phyloP scores from a whole-genome alignment of 2,329 filamentous ascomycete genomes.

The Lojkania enalia region DNA sequence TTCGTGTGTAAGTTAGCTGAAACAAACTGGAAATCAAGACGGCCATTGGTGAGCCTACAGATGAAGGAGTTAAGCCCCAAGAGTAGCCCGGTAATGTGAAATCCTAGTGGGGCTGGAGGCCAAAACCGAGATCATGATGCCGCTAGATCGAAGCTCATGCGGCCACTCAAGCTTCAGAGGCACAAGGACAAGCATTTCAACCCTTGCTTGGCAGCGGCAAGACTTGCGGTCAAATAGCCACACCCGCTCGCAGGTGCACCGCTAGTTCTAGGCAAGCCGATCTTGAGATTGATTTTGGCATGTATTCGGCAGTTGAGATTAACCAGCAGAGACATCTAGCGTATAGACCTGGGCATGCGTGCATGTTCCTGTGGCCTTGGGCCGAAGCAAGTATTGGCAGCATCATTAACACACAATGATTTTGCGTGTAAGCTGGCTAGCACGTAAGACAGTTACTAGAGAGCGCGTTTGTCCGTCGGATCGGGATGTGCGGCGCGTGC shows the following conservation, averaged over 20 bases:
- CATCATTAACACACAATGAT: slow-evolving; percentile 1
- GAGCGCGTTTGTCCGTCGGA: slow-evolving; percentile 13
- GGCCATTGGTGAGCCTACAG: slow-evolving; percentile 2
- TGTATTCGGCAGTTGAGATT: slow-evolving; percentile 1
- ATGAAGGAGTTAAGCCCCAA: slow-evolving; percentile 2
- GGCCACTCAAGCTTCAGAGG: slow-evolving; percentile 28
- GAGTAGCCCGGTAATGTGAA: neutral
- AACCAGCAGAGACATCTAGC: neutral
- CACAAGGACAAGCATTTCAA: slow-evolving; percentile 26
- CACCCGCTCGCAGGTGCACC: slow-evolving; percentile 20
- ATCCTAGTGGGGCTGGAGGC: slow-evolving; percentile 1
- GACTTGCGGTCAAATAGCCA: slow-evolving; percentile 14
- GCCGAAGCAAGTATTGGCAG: neutral
- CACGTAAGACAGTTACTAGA: slow-evolving; percentile 12
- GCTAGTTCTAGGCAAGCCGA: slow-evolving; percentile 1
- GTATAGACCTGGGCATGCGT: no score
- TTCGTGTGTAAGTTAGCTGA: slow-evolving; percentile 1
- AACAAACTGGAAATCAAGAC: neutral
- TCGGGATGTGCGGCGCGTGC: neutral
- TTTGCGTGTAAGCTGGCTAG: neutral
- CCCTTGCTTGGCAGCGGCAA: slow-evolving; percentile 29
- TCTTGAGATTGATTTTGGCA: slow-evolving; percentile 3
- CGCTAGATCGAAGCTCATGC: slow-evolving; percentile 18
- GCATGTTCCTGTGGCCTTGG: neutral
- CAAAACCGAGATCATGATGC: slow-evolving; percentile 14